Evolutionary conservation across 164 flowering plant genomes (phyloP), one percentile per base, ranked within the genome.

Genomic region (Dillenia turbinata): DNA sequence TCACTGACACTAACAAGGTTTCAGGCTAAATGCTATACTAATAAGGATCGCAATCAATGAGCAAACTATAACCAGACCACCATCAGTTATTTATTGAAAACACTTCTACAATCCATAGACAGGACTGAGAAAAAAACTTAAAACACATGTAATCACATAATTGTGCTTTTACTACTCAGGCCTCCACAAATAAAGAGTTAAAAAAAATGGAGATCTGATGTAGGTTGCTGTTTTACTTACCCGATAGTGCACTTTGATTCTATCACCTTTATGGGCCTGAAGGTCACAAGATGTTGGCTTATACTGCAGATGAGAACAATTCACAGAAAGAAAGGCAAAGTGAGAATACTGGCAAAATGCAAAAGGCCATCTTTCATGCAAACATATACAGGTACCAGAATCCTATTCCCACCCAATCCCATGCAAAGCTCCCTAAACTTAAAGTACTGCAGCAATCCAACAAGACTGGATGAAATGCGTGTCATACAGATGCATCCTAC

Each of bases 241-340:
- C 79, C 91, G 77, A 67, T 92, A 92, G 71, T 92, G 98, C 60
- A 92, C 98, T 83, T 85, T 86, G 70, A 92, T 52, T 71, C 47
- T 86, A 69, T 92, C 98, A 64, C 98, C 98, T 75, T 92, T 92
- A 75, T 85, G 98, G 63, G 98, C 98, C 72, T 84, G 85, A 73
- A 88, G 67, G 5, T 89, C 96, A 78, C 98, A 92, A 17, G 86
- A 60, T 52, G 53, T 62, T 52, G 98, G 98, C 81, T 86, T 92
- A 57, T 72, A 63, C 98, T 92, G 92, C 58, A 69, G 1, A 60
- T 6, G 61, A 64, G 7, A 48, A 33, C 40, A 33, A 33, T 33
- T 33, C 40, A 33, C 5, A 33, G 6, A 62, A 66, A 47, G 16
- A 47, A 56, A 49, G 5, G 46, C 12, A 16, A 22, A n/a, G 44